Evolutionary conservation across 192 early-diverging fungal genomes (phyloP), one percentile per base, ranked within the genome.

Genomic region (Linderina pennispora): DNA sequence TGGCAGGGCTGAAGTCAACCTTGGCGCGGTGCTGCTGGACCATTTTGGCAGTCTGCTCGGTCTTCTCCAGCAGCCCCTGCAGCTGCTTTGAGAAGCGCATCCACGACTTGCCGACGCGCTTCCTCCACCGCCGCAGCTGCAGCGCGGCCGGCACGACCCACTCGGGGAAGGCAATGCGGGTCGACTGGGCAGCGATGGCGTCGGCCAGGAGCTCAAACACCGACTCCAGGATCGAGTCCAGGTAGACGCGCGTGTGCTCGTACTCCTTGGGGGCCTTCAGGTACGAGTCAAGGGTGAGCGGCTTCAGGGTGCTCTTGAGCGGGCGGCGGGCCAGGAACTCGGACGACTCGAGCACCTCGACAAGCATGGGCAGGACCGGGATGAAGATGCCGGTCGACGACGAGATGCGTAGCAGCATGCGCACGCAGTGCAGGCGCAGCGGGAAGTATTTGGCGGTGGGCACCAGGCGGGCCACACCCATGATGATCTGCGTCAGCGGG

Each of bases 111-210:
- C 79, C 83, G 4, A 77, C 78, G 41, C 82, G 76, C 62, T 97
- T 97, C 43, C 87, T 77, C 61, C 84, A 89, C 40, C 92, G 75
- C 55, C 88, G 85, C 47, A 99, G 60, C 74, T 86, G 81, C 15
- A 95, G 64, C 40, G 93, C 77, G 5, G 84, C 89, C 3, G 94
- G 93, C 23, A 92, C 85, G 21, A 74, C 80, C 63, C 94, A 74
- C 62, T 99, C 97, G 9, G 97, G 94, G 80, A 99, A 99, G 6
- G 88, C 80, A 48, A 99, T 91, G 24, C 83, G 85, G 17, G 75
- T 68, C 18, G 82, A 81, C 48, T 79, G 84, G 15, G 79, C 44
- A 13, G 83, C 79, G 63, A 90, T 83, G 37, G 84, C 87, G 37
- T 89, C 82, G 16, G 85, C 82, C 36, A 97, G 73, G 18, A 84